phyloP scores from a whole-genome alignment of 1,139 yeast genomes.

The Blastobotrys raffinosifermentans region DNA sequence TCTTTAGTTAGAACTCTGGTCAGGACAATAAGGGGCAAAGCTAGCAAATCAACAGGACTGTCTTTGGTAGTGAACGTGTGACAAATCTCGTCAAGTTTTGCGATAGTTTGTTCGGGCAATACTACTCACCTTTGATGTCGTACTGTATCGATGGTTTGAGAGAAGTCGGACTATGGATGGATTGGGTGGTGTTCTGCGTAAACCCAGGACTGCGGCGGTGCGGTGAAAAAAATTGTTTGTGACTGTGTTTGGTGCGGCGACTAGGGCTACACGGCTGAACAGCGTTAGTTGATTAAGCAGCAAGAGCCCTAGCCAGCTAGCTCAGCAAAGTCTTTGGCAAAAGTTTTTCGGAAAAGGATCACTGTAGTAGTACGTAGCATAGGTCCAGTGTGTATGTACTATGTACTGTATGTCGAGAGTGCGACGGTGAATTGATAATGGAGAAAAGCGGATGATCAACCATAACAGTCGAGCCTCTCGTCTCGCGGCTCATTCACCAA shows the following conservation, averaged over 20 bases:
- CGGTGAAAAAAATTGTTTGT: background rate
- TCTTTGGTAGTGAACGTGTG: too few species aligned
- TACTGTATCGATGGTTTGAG: background rate
- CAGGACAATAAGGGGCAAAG: too few species aligned
- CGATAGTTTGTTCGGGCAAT: background rate
- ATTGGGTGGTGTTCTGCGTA: too few species aligned
- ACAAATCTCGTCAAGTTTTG: background rate
- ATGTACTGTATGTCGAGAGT: too few species aligned
- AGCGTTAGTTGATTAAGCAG: background rate
- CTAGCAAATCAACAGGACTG: too few species aligned
- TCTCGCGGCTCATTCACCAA: too few species aligned
- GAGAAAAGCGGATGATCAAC: too few species aligned
- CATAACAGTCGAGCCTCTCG: too few species aligned
- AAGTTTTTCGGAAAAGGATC: background rate
- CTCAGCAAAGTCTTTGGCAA: background rate
- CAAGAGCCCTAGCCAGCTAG: background rate
- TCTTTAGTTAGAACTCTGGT: slow-evolving; percentile 36
- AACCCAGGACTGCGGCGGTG: too few species aligned
- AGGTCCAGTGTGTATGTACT: background rate
- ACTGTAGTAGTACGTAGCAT: background rate
- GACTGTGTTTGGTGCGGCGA: background rate
- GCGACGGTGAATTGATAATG: too few species aligned
- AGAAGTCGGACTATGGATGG: too few species aligned
- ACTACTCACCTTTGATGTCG: slow-evolving; percentile 1
- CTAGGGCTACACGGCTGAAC: background rate